phyloP scores from a whole-genome alignment of 164 flowering plant genomes.

The Chloranthus sessilifolius region DNA sequence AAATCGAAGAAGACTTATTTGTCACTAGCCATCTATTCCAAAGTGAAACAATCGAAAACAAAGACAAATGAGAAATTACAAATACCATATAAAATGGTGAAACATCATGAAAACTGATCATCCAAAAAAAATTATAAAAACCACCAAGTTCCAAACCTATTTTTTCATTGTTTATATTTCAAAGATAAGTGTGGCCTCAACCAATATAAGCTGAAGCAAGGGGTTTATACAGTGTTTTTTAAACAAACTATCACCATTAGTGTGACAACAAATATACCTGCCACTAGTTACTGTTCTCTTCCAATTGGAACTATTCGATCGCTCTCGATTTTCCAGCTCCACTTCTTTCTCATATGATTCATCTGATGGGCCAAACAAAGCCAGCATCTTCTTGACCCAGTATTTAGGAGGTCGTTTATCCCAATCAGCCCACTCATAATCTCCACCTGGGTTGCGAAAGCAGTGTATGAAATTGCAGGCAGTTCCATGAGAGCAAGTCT shows the following conservation, averaged over 20 bases:
- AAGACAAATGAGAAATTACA: neutral
- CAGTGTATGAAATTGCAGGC: slow-evolving; percentile 96
- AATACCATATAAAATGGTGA: neutral
- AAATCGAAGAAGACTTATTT: too few species aligned
- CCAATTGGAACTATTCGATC: slow-evolving; percentile 18
- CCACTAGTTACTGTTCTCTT: slow-evolving; percentile 6
- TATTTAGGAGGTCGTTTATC: slow-evolving; percentile 87
- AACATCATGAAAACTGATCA: neutral
- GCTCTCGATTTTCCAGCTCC: slow-evolving; percentile 25
- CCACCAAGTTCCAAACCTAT: neutral
- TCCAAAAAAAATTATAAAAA: neutral
- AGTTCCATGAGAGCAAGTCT: slow-evolving; percentile 87
- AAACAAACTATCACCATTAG: neutral
- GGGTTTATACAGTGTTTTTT: neutral
- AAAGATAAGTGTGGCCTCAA: neutral
- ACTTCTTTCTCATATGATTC: slow-evolving; percentile 27
- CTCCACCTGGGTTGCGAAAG: slow-evolving; percentile 94
- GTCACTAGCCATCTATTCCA: neutral
- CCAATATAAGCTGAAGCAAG: neutral
- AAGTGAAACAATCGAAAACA: neutral
- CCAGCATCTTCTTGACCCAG: slow-evolving; percentile 73
- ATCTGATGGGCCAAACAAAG: slow-evolving; percentile 72
- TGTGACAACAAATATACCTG: slow-evolving; percentile 25
- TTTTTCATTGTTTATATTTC: too few species aligned
- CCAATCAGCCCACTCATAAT: slow-evolving; percentile 99